Conservation (phyloP, 345 rosid species). For the Moringa oleifera region DNA sequence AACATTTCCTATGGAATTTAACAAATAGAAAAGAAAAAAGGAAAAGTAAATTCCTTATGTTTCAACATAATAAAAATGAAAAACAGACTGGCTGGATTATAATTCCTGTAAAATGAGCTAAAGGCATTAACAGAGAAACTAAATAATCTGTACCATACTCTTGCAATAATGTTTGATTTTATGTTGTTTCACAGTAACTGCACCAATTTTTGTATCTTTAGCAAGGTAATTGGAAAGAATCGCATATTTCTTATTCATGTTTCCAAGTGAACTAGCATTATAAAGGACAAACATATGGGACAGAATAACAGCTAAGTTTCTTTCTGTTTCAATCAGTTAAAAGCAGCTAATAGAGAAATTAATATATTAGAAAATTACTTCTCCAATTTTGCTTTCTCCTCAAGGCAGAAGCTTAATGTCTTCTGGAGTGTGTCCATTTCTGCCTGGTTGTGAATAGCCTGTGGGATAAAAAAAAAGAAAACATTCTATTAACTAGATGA, state of each 20-base stretch:
- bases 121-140: neutral
- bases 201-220: too few species aligned
- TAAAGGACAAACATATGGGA: neutral
- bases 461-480: slow-evolving; percentile 6
- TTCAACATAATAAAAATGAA: too few species aligned
- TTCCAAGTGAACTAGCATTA: neutral
- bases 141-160: too few species aligned
- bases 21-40: too few species aligned
- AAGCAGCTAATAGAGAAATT: too few species aligned
- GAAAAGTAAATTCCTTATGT: neutral
- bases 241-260: neutral
- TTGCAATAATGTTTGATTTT: too few species aligned
- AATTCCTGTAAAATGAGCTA: neutral
- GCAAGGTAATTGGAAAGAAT: too few species aligned
- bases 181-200: too few species aligned
- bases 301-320: neutral
- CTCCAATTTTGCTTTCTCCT: slow-evolving; percentile 69
- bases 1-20: too few species aligned
- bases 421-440: slow-evolving; percentile 69
- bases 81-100: neutral
- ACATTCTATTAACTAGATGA: neutral
- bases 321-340: neutral
- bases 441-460: slow-evolving; percentile 81
- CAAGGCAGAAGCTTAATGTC: slow-evolving; percentile 52
- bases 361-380: slow-evolving; percentile 36